Evolutionary conservation across 108 stramenopile genomes (phyloP).

Genomic region (Fragilariopsis cylindrus): DNA sequence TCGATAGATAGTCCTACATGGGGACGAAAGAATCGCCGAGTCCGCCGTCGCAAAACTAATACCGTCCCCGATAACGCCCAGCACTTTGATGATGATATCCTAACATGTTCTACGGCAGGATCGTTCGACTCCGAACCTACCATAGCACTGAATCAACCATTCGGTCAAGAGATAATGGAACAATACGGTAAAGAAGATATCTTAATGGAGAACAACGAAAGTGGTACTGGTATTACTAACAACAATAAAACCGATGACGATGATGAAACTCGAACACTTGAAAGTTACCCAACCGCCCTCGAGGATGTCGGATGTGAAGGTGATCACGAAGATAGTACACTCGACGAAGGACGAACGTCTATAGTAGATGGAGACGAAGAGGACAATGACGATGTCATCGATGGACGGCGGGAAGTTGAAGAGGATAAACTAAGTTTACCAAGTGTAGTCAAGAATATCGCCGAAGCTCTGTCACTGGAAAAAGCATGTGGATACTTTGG

Average conservation of each 20-base stretch:
- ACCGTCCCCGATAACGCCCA: too few species aligned
- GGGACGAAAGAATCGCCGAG: neutral
- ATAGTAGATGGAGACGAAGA: neutral
- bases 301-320: neutral
- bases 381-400: neutral
- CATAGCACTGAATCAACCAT: neutral
- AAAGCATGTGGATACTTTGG: neutral
- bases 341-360: neutral
- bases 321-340: neutral
- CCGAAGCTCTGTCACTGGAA: neutral
- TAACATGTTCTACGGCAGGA: neutral
- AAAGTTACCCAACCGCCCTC: neutral
- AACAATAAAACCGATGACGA: neutral
- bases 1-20: neutral
- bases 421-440: neutral
- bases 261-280: neutral
- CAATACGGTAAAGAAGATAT: neutral
- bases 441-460: conserved; percentile 8
- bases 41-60: too few species aligned
- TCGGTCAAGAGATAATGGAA: neutral
- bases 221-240: neutral
- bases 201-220: neutral
- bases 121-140: neutral
- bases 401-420: neutral
- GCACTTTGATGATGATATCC: neutral